phyloP scores from a whole-genome alignment of 306 rosid genomes.

The Glycyrrhiza uralensis region DNA sequence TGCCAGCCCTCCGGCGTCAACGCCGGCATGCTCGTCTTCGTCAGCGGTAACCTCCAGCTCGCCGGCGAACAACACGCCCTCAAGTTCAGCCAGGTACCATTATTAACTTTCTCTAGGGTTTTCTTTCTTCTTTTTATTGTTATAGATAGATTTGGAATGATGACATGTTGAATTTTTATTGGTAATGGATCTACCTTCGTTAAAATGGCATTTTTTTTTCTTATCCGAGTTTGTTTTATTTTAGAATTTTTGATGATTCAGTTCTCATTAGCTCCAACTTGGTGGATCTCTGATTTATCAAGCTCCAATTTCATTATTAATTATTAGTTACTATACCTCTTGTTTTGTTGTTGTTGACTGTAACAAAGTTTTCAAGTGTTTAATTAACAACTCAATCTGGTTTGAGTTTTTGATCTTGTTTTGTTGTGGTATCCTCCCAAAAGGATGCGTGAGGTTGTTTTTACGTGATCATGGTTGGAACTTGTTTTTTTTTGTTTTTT shows the following conservation, averaged over 20 bases:
- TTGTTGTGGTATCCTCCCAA: not conserved
- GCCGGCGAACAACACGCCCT: constrained; percentile 92
- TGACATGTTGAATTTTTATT: not conserved
- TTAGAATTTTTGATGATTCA: not conserved
- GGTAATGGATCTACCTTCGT: not conserved
- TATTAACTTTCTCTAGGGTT: not conserved
- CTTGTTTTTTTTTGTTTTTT: not conserved
- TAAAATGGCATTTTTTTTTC: not conserved
- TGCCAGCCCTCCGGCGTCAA: constrained; percentile 80
- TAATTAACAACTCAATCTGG: not conserved
- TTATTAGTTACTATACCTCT: not conserved
- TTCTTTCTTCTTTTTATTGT: not conserved
- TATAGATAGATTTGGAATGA: not conserved
- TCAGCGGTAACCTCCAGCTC: constrained; percentile 89
- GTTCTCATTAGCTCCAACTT: not conserved
- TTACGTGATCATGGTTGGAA: not conserved
- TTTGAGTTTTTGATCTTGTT: not conserved
- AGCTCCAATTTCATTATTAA: not conserved
- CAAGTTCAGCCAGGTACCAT: constrained; percentile 81
- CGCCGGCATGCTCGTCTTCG: constrained; percentile 87
- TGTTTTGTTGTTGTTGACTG: not conserved
- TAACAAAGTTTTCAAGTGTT: not conserved
- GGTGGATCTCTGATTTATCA: not conserved
- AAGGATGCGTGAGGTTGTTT: not conserved
- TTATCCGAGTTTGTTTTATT: not conserved